Evolutionary conservation across 2,329 filamentous ascomycete genomes (phyloP).

Genomic region (Alternaria sp.): DNA sequence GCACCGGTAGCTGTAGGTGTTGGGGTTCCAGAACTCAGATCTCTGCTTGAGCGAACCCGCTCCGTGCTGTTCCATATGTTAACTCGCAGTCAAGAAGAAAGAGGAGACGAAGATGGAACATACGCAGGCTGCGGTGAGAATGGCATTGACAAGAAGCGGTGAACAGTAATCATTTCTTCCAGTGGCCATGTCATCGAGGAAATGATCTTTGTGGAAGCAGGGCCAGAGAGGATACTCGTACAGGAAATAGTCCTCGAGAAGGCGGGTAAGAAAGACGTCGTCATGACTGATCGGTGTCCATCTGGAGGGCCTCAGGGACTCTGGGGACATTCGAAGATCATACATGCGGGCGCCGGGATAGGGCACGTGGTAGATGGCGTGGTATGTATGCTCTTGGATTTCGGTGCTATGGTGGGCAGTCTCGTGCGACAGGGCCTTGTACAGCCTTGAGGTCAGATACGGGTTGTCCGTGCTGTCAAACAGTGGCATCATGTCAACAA

Average conservation of each 20-base stretch:
- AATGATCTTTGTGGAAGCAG: constrained; percentile 22
- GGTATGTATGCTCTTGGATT: background rate
- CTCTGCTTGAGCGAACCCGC: no score
- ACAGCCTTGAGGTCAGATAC: constrained; percentile 8
- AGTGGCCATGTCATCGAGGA: constrained; percentile 20
- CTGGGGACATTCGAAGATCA: constrained; percentile 8
- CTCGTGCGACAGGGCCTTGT: background rate
- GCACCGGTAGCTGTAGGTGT: no score
- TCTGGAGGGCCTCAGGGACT: constrained; percentile 3
- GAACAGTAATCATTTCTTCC: background rate
- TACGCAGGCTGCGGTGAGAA: no score
- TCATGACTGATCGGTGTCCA: constrained; percentile 17
- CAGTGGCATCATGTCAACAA: constrained; percentile 7
- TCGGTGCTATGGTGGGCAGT: background rate
- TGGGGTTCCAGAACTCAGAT: no score
- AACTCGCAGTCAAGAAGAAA: no score
- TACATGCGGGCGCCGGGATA: constrained; percentile 10
- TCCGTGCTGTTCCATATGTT: no score
- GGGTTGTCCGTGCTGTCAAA: background rate
- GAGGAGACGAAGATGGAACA: no score
- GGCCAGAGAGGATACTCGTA: constrained; percentile 14
- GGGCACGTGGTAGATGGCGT: constrained; percentile 5
- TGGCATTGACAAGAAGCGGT: background rate
- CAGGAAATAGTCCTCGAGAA: constrained; percentile 19
- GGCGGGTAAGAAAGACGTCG: constrained; percentile 13